phyloP scores from a whole-genome alignment of 495 filamentous ascomycete species.

The Penicillium angulare region DNA sequence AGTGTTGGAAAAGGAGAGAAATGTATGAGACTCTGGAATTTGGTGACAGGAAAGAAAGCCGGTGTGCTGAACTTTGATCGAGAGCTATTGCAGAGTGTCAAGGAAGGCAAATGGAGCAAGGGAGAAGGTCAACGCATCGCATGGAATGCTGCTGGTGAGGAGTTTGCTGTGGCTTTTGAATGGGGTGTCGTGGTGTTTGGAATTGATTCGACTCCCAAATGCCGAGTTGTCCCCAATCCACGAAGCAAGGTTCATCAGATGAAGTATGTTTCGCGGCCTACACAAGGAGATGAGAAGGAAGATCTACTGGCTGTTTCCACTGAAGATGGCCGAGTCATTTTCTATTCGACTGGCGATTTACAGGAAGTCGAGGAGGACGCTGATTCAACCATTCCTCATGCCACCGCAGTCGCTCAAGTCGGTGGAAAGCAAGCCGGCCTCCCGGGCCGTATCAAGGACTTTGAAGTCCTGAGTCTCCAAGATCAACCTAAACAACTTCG shows the following conservation, averaged over 20 bases:
- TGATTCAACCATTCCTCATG: conserved; percentile 41
- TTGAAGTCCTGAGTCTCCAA: conserved; percentile 56
- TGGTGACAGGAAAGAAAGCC: conserved; percentile 94
- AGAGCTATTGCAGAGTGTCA: conserved; percentile 63
- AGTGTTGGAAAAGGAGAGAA: conserved; percentile 84
- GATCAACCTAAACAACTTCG: conserved; percentile 30
- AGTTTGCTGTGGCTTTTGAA: conserved; percentile 89
- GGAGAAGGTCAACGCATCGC: conserved; percentile 83
- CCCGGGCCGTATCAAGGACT: conserved; percentile 81
- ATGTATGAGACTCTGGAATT: conserved; percentile 92
- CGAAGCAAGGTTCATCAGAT: conserved; percentile 81
- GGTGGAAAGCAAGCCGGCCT: conserved; percentile 70
- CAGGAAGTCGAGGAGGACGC: conserved; percentile 26
- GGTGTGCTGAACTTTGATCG: conserved; percentile 81
- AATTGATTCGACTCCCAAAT: conserved; percentile 78
- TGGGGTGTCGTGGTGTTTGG: conserved; percentile 81
- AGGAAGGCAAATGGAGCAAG: conserved; percentile 70
- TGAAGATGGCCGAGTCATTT: conserved; percentile 85
- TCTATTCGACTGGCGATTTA: conserved; percentile 66
- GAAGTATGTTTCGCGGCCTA: conserved; percentile 58
- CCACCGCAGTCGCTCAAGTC: conserved; percentile 69
- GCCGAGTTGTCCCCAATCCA: conserved; percentile 63
- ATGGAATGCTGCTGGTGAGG: conserved; percentile 73
- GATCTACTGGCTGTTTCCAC: conserved; percentile 77
- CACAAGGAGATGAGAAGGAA: conserved; percentile 39